Percentiles rank a stretch among this genome's conserved stretches.
Evolutionary conservation across 768 basidiomycete genomes (phyloP).

Genomic region (Suillus subalutaceus): DNA sequence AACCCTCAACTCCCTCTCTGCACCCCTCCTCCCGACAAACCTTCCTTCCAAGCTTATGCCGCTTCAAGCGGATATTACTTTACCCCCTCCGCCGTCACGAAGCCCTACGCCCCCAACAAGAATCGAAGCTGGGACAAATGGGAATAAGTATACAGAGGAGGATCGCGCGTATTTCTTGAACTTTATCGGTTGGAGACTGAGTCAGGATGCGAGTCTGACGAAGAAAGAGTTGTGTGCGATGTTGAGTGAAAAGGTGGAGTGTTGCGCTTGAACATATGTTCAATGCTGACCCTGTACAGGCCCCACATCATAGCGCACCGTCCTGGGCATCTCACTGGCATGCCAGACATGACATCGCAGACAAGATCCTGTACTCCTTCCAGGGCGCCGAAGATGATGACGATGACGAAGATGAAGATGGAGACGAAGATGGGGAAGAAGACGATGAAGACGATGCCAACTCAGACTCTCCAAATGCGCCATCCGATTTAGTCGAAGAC

Average conservation of each 20-base stretch:
- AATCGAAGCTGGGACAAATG: conserved; percentile 47
- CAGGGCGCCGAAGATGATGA: conserved; percentile 45
- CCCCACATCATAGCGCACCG: conserved; percentile 62
- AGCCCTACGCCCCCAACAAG: conserved; percentile 68
- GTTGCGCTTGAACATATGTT: background rate
- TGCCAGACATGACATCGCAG: conserved; percentile 63
- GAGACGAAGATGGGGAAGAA: conserved; percentile 40
- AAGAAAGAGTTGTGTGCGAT: conserved; percentile 56
- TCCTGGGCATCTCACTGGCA: conserved; percentile 77
- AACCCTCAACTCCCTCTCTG: conserved; percentile 66
- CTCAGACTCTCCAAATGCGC: conserved; percentile 14
- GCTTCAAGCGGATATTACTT: conserved; percentile 60
- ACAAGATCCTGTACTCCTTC: conserved; percentile 53
- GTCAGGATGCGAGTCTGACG: conserved; percentile 52
- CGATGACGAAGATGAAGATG: conserved; percentile 33
- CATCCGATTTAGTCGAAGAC: conserved; percentile 20
- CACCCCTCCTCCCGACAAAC: conserved; percentile 35
- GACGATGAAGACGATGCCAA: conserved; percentile 28
- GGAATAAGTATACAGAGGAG: conserved; percentile 67
- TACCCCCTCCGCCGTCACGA: conserved; percentile 66
- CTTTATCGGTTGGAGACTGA: conserved; percentile 64
- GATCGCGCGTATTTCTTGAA: conserved; percentile 70
- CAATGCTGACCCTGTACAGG: conserved; percentile 40
- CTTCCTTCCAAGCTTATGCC: conserved; percentile 52
- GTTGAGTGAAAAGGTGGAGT: conserved; percentile 54